These are phyloP conservation scores for Gynochthodes officinalis DNA, from an alignment of 257 asterid species.

Conservation along the genomic window DNA sequence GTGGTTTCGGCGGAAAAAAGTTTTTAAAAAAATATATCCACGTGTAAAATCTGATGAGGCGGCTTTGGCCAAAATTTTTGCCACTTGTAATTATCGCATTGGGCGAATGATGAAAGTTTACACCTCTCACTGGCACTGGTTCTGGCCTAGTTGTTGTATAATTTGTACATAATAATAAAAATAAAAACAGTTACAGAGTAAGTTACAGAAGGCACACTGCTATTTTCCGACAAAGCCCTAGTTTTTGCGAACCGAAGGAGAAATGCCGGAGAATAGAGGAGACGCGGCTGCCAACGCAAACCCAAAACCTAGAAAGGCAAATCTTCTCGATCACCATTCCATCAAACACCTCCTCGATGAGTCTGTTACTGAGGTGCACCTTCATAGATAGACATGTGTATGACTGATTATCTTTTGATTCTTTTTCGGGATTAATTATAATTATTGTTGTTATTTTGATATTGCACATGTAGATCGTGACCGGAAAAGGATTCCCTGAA, in stretches of 20 bases:
- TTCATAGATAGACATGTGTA: background rate
- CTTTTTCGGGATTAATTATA: background rate
- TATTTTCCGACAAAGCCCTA: constrained; percentile 22
- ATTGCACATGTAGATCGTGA: constrained; percentile 59
- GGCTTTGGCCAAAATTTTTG: background rate
- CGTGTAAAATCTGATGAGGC: background rate
- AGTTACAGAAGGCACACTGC: background rate
- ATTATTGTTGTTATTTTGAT: constrained; percentile 6
- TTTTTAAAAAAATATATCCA: background rate
- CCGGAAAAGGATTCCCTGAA: constrained; percentile 76
- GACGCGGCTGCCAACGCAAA: constrained; percentile 7
- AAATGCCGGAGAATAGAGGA: constrained; percentile 24
- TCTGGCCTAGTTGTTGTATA: no score
- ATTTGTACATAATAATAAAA: no score
- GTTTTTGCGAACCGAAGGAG: background rate
- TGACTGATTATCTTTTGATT: background rate
- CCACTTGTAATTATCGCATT: background rate
- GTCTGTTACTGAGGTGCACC: constrained; percentile 70
- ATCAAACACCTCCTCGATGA: constrained; percentile 86
- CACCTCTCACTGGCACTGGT: background rate
- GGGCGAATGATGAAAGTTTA: constrained; percentile 5
- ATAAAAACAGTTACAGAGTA: background rate
- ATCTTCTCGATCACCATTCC: constrained; percentile 81
- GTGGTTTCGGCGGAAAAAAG: background rate
- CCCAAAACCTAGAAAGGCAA: constrained; percentile 51